Evolutionary conservation across 345 rosid species (phyloP), one percentile per base, ranked within the genome.

Genomic region (Eucalyptus pauciflora): DNA sequence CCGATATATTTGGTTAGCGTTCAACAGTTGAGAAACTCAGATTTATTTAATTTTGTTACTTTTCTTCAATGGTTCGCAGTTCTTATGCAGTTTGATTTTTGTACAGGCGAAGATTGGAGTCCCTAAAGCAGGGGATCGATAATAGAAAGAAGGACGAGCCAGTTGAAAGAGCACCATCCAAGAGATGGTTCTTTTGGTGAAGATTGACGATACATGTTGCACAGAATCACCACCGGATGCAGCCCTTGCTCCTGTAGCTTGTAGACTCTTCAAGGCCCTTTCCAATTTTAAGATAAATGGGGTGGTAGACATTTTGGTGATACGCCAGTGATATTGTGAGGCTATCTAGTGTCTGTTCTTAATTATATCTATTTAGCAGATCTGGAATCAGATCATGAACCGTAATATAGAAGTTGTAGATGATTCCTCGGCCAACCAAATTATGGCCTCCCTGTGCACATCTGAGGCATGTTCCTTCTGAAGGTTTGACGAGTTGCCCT

Each of bases 121-220:
- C 96, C 22, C 88, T 96, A 86, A 95, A 94, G 91, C 92, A 91
- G 87, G 99, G 99, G 86, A 94, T 97, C 58, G 95, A 92, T 92
- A 93, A 88, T 5, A 95, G 97, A 87, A 91, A 91, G 87, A 90
- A 89, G 87, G 94, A 92, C 64, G 94, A 89, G 87, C 92, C 95
- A 29, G 93, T 87, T 52, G 89, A 87, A 90, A 85, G 87, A 80
- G 71, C 80, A 22, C 29, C 43, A 46, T 88, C 89, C 20, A 94
- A 93, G 91, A 94, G 79, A 92, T 94, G 99, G 97, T 94, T 95
- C 93, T 93, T 94, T 90, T 95, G 97, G 96, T 97, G 94, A 94
- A 25, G 51, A 25, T 86, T 3, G n/a, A 41, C 25, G 22, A 43
- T 31, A 17, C n/a, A 20, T 41, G 43, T 41, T 76, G 83, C 83